These are phyloP conservation scores for Diutina neorugosa DNA, from an alignment of 1,139 yeast species.

Conservation along the genomic window DNA sequence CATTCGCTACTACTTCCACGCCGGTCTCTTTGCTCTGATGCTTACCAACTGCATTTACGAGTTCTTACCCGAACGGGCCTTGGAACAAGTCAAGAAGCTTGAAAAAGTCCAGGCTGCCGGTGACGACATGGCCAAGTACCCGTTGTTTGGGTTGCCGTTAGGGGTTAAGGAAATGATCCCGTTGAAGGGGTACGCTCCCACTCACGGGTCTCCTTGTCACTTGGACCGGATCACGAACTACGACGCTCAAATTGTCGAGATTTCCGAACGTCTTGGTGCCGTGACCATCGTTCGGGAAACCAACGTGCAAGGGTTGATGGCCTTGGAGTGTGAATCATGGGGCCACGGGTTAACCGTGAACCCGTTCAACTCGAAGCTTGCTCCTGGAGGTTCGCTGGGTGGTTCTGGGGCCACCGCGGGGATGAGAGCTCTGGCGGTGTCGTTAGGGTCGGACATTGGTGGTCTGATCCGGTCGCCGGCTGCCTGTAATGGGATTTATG, in stretches of 20 bases:
- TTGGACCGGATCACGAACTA: slow-evolving; percentile 14
- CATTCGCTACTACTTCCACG: slow-evolving; percentile 47
- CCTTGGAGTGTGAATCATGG: slow-evolving; percentile 37
- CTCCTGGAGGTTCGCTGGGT: slow-evolving; percentile 32
- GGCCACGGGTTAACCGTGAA: slow-evolving; percentile 39
- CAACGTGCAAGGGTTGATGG: slow-evolving; percentile 48
- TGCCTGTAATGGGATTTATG: slow-evolving; percentile 40
- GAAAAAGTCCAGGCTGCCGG: slow-evolving; percentile 32
- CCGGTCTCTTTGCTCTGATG: slow-evolving; percentile 33
- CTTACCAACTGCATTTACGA: slow-evolving; percentile 49
- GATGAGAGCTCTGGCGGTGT: slow-evolving; percentile 15
- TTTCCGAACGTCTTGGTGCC: slow-evolving; percentile 11
- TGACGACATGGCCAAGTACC: slow-evolving; percentile 13
- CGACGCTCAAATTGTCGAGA: slow-evolving; percentile 14
- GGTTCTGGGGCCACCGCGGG: slow-evolving; percentile 18
- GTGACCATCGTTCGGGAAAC: slow-evolving; percentile 29
- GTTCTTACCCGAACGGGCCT: slow-evolving; percentile 43
- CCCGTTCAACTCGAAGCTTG: slow-evolving; percentile 37
- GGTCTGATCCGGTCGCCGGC: slow-evolving; percentile 52
- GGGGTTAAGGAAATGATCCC: slow-evolving; percentile 15
- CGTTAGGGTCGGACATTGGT: slow-evolving; percentile 52
- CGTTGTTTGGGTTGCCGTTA: slow-evolving; percentile 15
- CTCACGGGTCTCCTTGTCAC: slow-evolving; percentile 11
- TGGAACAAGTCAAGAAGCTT: slow-evolving; percentile 39
- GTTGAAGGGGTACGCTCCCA: slow-evolving; percentile 8